phyloP scores from a whole-genome alignment of 345 rosid species.

The Corchorus olitorius region DNA sequence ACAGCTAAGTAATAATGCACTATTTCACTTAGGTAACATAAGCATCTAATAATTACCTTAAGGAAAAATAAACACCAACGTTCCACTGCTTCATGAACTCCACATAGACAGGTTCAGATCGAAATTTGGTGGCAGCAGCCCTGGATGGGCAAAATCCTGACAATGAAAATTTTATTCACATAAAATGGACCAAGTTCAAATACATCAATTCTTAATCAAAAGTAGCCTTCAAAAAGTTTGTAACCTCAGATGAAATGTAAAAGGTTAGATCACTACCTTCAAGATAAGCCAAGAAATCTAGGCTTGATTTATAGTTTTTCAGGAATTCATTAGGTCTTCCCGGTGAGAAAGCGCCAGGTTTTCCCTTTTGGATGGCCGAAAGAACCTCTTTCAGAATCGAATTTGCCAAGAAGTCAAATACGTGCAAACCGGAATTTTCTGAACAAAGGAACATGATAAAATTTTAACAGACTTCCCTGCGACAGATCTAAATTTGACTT shows the following conservation, averaged over 20 bases:
- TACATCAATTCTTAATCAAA: slow-evolving; percentile 20
- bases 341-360: slow-evolving; percentile 97
- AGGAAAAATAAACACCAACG: slow-evolving; percentile 88
- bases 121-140: slow-evolving; percentile 86
- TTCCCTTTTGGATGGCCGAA: slow-evolving; percentile 81
- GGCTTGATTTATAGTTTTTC: slow-evolving; percentile 87
- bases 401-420: slow-evolving; percentile 93
- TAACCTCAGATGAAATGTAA: slow-evolving; percentile 13
- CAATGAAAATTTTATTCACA: slow-evolving; percentile 25
- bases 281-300: slow-evolving; percentile 79
- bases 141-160: slow-evolving; percentile 95
- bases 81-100: slow-evolving; percentile 99
- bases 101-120: slow-evolving; percentile 64
- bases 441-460: slow-evolving; percentile 17
- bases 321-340: slow-evolving; percentile 96
- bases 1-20: not conserved
- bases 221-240: slow-evolving; percentile 20
- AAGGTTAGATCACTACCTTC: slow-evolving; percentile 68
- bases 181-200: slow-evolving; percentile 1
- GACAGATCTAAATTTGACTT: not conserved
- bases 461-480: not conserved
- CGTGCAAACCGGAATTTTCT: slow-evolving; percentile 97
- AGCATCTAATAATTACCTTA: slow-evolving; percentile 57
- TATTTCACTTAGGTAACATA: not conserved
- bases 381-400: slow-evolving; percentile 94